Evolutionary conservation across 1,284 basidiomycete genomes (phyloP).

Genomic region (Stereum hirsutum): DNA sequence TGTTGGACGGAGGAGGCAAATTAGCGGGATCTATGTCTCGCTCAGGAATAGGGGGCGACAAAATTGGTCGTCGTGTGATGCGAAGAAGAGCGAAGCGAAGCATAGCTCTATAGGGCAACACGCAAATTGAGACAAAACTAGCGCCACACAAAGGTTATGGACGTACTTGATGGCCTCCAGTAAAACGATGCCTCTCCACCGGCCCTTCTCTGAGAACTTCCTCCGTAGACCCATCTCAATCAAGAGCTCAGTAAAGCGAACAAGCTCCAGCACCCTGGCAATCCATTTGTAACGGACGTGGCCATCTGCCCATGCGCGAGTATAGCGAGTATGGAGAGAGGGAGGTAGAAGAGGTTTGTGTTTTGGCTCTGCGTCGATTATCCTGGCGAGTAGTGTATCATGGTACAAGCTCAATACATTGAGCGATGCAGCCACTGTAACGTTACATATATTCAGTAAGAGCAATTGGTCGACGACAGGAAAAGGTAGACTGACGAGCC

Average conservation of each 20-base stretch:
- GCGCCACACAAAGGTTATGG: neutral
- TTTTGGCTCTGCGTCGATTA: slow-evolving; percentile 53
- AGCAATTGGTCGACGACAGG: too few relatives aligned
- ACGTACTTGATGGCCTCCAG: slow-evolving; percentile 78
- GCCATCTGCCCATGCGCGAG: slow-evolving; percentile 72
- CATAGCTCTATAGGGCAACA: slow-evolving; percentile 40
- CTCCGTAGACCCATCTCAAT: slow-evolving; percentile 80
- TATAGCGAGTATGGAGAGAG: slow-evolving; percentile 70
- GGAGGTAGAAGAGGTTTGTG: slow-evolving; percentile 63
- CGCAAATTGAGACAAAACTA: neutral
- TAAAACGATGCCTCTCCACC: slow-evolving; percentile 67
- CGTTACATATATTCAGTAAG: slow-evolving; percentile 4
- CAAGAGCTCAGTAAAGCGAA: slow-evolving; percentile 74
- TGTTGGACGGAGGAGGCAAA: slow-evolving; percentile 44
- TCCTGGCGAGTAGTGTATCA: slow-evolving; percentile 69
- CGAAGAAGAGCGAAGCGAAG: slow-evolving; percentile 65
- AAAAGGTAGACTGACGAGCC: slow-evolving; percentile 56
- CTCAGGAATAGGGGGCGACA: slow-evolving; percentile 74
- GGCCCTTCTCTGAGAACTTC: slow-evolving; percentile 48
- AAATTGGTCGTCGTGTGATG: slow-evolving; percentile 65
- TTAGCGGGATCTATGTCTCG: slow-evolving; percentile 75
- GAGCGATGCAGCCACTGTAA: slow-evolving; percentile 58
- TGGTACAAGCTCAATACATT: slow-evolving; percentile 82
- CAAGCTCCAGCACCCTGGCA: slow-evolving; percentile 62
- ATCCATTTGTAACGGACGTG: slow-evolving; percentile 66